Base-by-base conservation (phyloP, 768 basidiomycete genomes). In the Pulveroboletus sp. region DNA sequence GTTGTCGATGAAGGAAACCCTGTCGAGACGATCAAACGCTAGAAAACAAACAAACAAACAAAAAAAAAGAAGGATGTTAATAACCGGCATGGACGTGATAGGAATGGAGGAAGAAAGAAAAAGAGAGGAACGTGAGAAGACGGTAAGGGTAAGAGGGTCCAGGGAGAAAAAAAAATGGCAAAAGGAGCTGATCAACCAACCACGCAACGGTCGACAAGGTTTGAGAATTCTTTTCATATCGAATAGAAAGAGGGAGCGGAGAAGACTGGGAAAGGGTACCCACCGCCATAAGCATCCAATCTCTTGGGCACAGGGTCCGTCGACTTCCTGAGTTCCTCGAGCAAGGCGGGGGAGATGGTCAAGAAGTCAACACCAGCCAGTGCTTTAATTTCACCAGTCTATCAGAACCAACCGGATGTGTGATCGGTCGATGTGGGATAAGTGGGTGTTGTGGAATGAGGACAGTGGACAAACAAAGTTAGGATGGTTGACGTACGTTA, bases 311-410 rank as follows among this genome's bases (percentile, higher is more conserved):
- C 88, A 40, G 76, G 71, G 0, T 75, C 82, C 43, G 76, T 79
- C 33, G 88, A 88, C 54, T 81, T 83, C 78, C 89, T 87, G 69
- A 99, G 87, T 74, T 98, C 84, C 66, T 97, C 91, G 53, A 97
- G 86, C 41, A 99, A 81, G 36, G 77, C 58, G 44, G 95, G 95
- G 2, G 94, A 75, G 66, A 99, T 97, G 65, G 96, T 99, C 59
- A 99, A 77, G 83, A 89, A 99, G 74, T 99, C 96, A 55, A 94
- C 90, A 57, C 96, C 96, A 46, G 95, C 93, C 48, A 99, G 82
- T 3, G 89, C 81, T 70, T 83, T 90, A 76, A 98, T 96, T 76
- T 98, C 96, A 61, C 90, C 89, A 49, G 72, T 70, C 91, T 93
- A 47, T 54, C 3, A 51, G 57, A 31, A 32, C 43, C 44, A 58